Percentiles rank a stretch among this genome's conserved stretches.
Conservation (phyloP, 495 filamentous ascomycete genomes). For the Margaritispora aquatica region DNA sequence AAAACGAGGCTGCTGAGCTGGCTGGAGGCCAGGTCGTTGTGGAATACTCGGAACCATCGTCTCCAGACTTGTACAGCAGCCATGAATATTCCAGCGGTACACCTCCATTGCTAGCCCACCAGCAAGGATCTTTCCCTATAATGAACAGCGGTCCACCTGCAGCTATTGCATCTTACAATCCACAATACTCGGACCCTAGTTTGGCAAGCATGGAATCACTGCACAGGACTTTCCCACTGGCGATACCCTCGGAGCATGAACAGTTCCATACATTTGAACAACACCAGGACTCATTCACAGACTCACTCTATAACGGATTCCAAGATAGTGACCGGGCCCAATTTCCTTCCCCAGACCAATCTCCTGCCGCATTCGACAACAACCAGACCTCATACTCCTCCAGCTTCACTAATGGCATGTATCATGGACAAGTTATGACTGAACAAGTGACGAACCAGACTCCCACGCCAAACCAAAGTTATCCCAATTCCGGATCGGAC, state of each 20-base stretch:
- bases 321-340: slow-evolving; percentile 16
- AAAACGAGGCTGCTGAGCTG: slow-evolving; percentile 22
- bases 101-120: slow-evolving; percentile 3
- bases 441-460: slow-evolving; percentile 5
- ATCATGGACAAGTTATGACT: slow-evolving; percentile 8
- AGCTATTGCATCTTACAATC: slow-evolving; percentile 20
- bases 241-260: slow-evolving; percentile 11
- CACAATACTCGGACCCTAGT: slow-evolving; percentile 21
- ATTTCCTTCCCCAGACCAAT: slow-evolving; percentile 14
- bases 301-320: slow-evolving; percentile 6
- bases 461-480: slow-evolving; percentile 13
- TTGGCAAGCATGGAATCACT: slow-evolving; percentile 23
- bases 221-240: slow-evolving; percentile 17
- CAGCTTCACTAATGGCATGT: slow-evolving; percentile 9
- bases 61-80: slow-evolving; percentile 18
- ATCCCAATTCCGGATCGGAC: slow-evolving; percentile 6
- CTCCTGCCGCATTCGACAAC: slow-evolving; percentile 7
- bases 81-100: slow-evolving; percentile 11
- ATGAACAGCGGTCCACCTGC: slow-evolving; percentile 14
- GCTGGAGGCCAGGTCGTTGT: slow-evolving; percentile 15
- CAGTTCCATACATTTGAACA: slow-evolving; percentile 11
- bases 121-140: slow-evolving; percentile 5
- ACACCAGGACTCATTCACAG: slow-evolving; percentile 7
- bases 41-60: slow-evolving; percentile 22
- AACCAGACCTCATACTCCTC: slow-evolving; percentile 8